Conservation (phyloP, 108 stramenopile genomes). For the Cyclotella baltica region DNA sequence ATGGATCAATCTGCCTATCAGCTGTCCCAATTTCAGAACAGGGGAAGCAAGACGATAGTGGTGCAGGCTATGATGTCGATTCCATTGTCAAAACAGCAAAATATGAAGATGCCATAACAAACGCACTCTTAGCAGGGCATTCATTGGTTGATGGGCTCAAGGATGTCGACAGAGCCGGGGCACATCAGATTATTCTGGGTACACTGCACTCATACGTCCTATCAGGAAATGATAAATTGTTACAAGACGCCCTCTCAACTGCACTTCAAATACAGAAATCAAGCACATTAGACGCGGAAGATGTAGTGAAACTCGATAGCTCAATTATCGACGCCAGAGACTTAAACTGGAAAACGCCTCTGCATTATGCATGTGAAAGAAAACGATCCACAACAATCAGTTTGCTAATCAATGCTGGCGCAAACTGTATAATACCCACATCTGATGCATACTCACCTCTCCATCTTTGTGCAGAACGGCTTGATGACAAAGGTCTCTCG, state of each 20-base stretch:
- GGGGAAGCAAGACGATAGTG: conserved; percentile 3
- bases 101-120: conserved; percentile 60
- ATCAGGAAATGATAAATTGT: conserved; percentile 58
- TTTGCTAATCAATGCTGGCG: conserved; percentile 71
- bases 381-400: conserved; percentile 59
- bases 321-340: conserved; percentile 71
- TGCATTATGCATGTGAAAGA: conserved; percentile 78
- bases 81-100: conserved; percentile 34
- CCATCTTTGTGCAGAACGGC: conserved; percentile 66
- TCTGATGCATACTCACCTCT: conserved; percentile 49
- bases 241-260: conserved; percentile 55
- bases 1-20: conserved; percentile 64
- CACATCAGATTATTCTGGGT: conserved; percentile 82
- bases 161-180: conserved; percentile 53
- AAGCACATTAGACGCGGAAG: conserved; percentile 5
- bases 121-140: conserved; percentile 67
- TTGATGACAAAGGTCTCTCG: conserved; percentile 69
- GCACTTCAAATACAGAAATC: conserved; percentile 48
- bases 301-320: conserved; percentile 39
- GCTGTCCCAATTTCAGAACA: conserved; percentile 39
- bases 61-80: conserved; percentile 15
- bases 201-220: conserved; percentile 81
- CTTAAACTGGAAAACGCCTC: conserved; percentile 70
- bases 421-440: conserved; percentile 57
- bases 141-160: conserved; percentile 4